Conservation (phyloP, 1,284 basidiomycete species). For the Cronartium ribicola region DNA sequence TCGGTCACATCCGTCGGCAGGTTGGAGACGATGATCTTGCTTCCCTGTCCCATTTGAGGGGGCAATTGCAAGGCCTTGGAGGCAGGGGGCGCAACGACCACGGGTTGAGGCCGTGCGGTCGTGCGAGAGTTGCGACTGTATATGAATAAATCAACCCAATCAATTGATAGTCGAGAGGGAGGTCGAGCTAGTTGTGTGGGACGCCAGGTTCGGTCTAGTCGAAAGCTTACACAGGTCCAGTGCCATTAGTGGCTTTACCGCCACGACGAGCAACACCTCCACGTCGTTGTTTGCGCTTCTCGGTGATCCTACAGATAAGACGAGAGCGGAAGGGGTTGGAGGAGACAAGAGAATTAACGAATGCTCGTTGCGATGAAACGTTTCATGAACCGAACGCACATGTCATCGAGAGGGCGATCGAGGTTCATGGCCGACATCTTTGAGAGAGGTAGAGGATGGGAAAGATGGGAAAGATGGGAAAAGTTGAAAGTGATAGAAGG, state of each 20-base stretch:
- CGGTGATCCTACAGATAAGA: conserved; percentile 25
- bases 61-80: conserved; percentile 32
- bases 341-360: not conserved
- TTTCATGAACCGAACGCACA: conserved; percentile 6
- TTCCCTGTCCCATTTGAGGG: conserved; percentile 36
- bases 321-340: not conserved
- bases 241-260: conserved; percentile 12
- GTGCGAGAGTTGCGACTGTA: conserved; percentile 29
- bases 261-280: conserved; percentile 24
- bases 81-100: conserved; percentile 1
- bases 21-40: conserved; percentile 42
- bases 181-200: not conserved
- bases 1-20: conserved; percentile 38
- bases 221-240: conserved; percentile 28
- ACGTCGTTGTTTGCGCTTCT: conserved; percentile 32
- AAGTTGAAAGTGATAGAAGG: too few species aligned
- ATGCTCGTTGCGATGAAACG: not conserved
- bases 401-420: conserved; percentile 38
- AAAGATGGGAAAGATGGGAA: too few species aligned
- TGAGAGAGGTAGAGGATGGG: too few species aligned
- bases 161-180: not conserved
- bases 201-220: not conserved
- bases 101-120: conserved; percentile 13
- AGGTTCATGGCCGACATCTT: conserved; percentile 36
- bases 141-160: not conserved